Conservation (phyloP, 2,329 filamentous ascomycete genomes). For the Pyricularia sp. region DNA sequence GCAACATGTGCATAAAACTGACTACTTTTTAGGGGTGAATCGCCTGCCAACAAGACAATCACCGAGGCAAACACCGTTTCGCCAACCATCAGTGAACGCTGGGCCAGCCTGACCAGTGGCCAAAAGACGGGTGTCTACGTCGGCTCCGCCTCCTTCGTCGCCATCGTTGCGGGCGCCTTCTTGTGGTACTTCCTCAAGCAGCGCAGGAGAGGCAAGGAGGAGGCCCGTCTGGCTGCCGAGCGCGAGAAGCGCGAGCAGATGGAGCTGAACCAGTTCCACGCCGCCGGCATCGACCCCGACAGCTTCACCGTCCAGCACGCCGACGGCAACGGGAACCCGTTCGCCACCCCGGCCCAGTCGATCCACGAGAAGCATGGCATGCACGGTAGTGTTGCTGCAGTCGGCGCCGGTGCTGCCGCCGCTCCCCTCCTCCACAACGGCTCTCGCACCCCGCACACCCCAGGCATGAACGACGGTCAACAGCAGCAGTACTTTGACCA, state of each 20-base stretch:
- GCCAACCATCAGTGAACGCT: constrained; percentile 41
- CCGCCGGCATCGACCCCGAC: constrained; percentile 38
- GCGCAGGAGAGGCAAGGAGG: constrained; percentile 39
- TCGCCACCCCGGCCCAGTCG: constrained; percentile 15
- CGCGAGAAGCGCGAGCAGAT: constrained; percentile 35
- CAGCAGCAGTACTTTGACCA: constrained; percentile 3
- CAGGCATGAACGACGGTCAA: constrained; percentile 7
- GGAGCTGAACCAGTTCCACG: constrained; percentile 41
- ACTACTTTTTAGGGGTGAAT: constrained; percentile 40
- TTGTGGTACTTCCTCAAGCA: constrained; percentile 47
- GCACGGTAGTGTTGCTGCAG: neutral
- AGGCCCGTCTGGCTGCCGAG: constrained; percentile 37
- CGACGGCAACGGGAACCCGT: constrained; percentile 24
- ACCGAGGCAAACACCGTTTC: constrained; percentile 23
- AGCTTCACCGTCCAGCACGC: constrained; percentile 24
- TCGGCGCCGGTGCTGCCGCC: constrained; percentile 7
- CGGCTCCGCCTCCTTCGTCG: constrained; percentile 32
- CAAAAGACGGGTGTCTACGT: constrained; percentile 46
- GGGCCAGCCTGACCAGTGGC: constrained; percentile 36
- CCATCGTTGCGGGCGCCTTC: constrained; percentile 32
- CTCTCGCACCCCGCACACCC: constrained; percentile 14
- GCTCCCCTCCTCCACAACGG: constrained; percentile 19
- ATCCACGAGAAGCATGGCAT: constrained; percentile 18
- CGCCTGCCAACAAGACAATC: constrained; percentile 39
- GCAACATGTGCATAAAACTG: neutral